Conservation (phyloP, 345 rosid genomes). For the Toxicodendron radicans region DNA sequence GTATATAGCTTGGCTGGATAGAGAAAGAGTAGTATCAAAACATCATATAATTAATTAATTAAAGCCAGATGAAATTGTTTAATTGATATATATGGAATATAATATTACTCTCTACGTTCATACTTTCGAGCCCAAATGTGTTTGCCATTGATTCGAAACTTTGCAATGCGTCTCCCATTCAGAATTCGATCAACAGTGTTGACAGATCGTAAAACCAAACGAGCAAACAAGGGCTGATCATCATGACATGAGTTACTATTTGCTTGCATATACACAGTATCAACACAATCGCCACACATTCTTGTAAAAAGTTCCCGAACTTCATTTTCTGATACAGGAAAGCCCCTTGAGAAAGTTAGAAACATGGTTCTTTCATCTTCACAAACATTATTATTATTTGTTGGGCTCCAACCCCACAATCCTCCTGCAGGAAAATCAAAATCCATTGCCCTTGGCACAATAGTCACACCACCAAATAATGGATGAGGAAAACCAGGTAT, state of each 20-base stretch:
- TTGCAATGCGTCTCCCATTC: constrained; percentile 34
- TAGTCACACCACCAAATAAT: constrained; percentile 30
- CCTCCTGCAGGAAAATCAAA: constrained; percentile 25
- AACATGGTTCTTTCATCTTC: constrained; percentile 50
- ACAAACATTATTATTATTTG: constrained; percentile 1
- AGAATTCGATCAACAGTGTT: constrained; percentile 36
- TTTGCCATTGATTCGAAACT: constrained; percentile 48
- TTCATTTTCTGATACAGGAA: constrained; percentile 41
- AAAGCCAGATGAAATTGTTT: too few relatives aligned
- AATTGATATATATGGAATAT: too few relatives aligned
- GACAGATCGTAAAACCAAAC: constrained; percentile 30
- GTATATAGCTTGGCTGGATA: too few relatives aligned
- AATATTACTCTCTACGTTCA: constrained; percentile 32
- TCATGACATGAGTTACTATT: neutral
- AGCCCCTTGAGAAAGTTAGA: constrained; percentile 48
- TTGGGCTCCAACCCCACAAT: constrained; percentile 41
- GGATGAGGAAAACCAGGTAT: constrained; percentile 50
- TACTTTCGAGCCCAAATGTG: constrained; percentile 60
- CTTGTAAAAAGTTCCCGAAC: constrained; percentile 34
- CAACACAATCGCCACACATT: constrained; percentile 32
- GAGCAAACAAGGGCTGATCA: constrained; percentile 47
- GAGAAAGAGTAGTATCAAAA: too few relatives aligned
- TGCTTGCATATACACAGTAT: constrained; percentile 37
- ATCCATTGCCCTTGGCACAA: constrained; percentile 25
- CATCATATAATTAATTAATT: too few relatives aligned